These are phyloP conservation scores for Candida tibetensis DNA, from an alignment of 805 yeast genomes.

Conservation along the genomic window DNA sequence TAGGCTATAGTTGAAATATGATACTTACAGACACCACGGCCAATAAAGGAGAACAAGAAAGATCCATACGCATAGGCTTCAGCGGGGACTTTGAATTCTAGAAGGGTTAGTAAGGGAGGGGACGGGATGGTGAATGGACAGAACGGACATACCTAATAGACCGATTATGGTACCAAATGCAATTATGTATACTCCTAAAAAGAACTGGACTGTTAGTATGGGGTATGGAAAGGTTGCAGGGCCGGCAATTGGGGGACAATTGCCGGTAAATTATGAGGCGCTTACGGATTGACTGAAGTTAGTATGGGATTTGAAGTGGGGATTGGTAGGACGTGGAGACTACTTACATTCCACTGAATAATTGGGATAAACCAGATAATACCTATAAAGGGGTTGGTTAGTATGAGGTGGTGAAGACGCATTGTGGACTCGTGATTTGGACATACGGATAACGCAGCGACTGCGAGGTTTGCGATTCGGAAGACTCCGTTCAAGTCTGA, in stretches of 20 bases:
- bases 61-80: conserved; percentile 65
- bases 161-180: conserved; percentile 54
- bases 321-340: neutral
- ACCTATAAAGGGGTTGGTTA: conserved; percentile 32
- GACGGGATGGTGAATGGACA: neutral
- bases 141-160: conserved; percentile 38
- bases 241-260: no score
- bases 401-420: neutral
- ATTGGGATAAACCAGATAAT: conserved; percentile 48
- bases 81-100: conserved; percentile 54
- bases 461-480: conserved; percentile 51
- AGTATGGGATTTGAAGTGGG: conserved; percentile 19
- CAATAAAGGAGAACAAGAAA: conserved; percentile 67
- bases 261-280: conserved; percentile 3
- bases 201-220: conserved; percentile 41
- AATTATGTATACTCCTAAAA: conserved; percentile 58
- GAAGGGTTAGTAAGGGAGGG: conserved; percentile 12
- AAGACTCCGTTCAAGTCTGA: conserved; percentile 46
- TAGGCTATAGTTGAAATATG: no score
- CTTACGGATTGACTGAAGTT: conserved; percentile 36
- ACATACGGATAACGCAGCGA: conserved; percentile 55
- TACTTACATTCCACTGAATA: conserved; percentile 49
- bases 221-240: neutral
- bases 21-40: conserved; percentile 65
- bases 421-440: neutral